Evolutionary conservation across 352 stramenopile genomes (phyloP).

Genomic region (Phytopythium delawarense): DNA sequence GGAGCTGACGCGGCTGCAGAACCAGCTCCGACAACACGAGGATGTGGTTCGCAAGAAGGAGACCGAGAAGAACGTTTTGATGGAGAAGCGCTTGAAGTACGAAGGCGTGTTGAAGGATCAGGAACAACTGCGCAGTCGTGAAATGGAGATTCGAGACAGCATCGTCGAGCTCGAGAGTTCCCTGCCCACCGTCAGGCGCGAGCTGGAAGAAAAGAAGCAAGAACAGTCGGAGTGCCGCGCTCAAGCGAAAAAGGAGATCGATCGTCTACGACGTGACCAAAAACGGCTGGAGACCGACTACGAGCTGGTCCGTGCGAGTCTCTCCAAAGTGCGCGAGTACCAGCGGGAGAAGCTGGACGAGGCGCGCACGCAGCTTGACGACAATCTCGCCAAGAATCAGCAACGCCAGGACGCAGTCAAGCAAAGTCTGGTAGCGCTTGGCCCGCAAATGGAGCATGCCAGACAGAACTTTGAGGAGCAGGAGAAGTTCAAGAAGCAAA

Average conservation of each 20-base stretch:
- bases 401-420: constrained; percentile 32
- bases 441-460: constrained; percentile 39
- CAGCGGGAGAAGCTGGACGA: constrained; percentile 34
- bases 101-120: constrained; percentile 51
- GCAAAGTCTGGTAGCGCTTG: constrained; percentile 39
- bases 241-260: constrained; percentile 22
- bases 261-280: constrained; percentile 31
- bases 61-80: constrained; percentile 39
- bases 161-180: constrained; percentile 28
- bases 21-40: constrained; percentile 49
- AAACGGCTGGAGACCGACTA: constrained; percentile 38
- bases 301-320: constrained; percentile 20
- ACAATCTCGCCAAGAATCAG: constrained; percentile 39
- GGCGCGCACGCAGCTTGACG: constrained; percentile 36
- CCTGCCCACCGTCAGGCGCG: constrained; percentile 36
- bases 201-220: constrained; percentile 36
- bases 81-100: constrained; percentile 50
- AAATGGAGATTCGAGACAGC: constrained; percentile 51
- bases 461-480: constrained; percentile 38
- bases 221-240: constrained; percentile 34
- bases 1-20: constrained; percentile 40
- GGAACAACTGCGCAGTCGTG: constrained; percentile 41
- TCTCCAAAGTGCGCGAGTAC: constrained; percentile 34
- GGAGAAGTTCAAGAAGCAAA: constrained; percentile 62
- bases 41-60: constrained; percentile 60